Evolutionary conservation across 2,329 filamentous ascomycete species (phyloP), one percentile per base, ranked within the genome.

Genomic region (Aspergillus spinulosporus): DNA sequence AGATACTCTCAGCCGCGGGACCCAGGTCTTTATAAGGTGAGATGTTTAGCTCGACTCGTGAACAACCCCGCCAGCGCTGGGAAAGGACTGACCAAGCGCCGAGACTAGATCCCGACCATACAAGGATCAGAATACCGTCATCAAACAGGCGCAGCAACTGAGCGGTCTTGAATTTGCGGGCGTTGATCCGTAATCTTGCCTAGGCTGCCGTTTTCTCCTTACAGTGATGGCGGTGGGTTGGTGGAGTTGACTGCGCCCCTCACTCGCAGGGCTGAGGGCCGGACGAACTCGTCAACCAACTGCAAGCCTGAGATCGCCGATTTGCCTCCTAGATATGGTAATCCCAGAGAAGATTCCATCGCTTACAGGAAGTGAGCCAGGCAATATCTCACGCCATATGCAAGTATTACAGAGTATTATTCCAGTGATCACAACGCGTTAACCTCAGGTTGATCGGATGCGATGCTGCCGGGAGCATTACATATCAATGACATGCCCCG

Each of bases 221-320:
- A 39, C 40, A n/a, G 9, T n/a, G 40, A 39, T 31, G 50, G 50
- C 50, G 50, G 50, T 52, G 50, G 50, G 34, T 5, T 12, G 37
- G n/a, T 40, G 37, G 37, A 14, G 8, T 15, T 57, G 54, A 49
- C 49, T 57, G 39, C 48, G 55, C 39, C 45, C 42, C 45, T 36
- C 15, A 45, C 26, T 47, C 44, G 49, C 56, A 58, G 52, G 56
- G 56, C 56, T 58, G 56, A 58, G 52, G 40, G 21, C 9, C 14
- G 9, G 14, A 39, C 37, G 53, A 21, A 14, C 39, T 34, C 4
- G 26, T 12, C 39, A 45, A 12, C 39, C 45, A 49, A 54, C 39
- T 28, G 43, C 14, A 42, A 5, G 4, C 12, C 15, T 5, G 44
- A 4, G 39, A 54, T 44, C 45, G 12, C 14, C 44, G 21, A 11